A percentile compares a stretch with the other conserved stretches of the same genome.
phyloP scores from a whole-genome alignment of 371 early-diverging fungal genomes.

The Syncephalis fuscata region DNA sequence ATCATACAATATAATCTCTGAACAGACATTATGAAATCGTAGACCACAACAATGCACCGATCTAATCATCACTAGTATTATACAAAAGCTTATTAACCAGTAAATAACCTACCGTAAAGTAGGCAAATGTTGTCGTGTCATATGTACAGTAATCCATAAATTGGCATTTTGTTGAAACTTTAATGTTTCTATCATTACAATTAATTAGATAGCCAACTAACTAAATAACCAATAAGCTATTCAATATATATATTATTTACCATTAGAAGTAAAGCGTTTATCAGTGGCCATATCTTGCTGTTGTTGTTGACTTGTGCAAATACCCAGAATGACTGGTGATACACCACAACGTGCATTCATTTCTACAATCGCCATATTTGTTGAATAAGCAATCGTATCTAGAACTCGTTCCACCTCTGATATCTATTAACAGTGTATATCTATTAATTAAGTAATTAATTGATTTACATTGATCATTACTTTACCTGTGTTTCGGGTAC shows the following conservation, averaged over 20 bases:
- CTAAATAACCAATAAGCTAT: background rate
- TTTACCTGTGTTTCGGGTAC: constrained; percentile 22
- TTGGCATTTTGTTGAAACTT: constrained; percentile 11
- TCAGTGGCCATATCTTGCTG: background rate
- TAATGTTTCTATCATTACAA: background rate
- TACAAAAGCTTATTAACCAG: background rate
- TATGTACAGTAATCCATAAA: constrained; percentile 22
- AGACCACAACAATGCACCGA: constrained; percentile 19
- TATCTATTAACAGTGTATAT: background rate
- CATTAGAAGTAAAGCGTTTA: constrained; percentile 1
- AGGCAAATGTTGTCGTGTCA: constrained; percentile 18
- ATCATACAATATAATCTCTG: constrained; percentile 38
- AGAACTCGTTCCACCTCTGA: background rate
- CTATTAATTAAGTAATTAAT: background rate
- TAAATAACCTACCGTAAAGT: constrained; percentile 9
- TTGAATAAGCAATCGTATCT: no score
- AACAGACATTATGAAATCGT: constrained; percentile 17
- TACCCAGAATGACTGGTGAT: constrained; percentile 8
- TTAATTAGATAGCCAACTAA: background rate
- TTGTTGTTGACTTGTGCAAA: constrained; percentile 2
- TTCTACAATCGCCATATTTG: constrained; percentile 4
- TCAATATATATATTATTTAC: constrained; percentile 1
- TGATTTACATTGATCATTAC: background rate
- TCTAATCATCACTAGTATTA: background rate
- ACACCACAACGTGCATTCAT: constrained; percentile 8